Conservation (phyloP, 495 filamentous ascomycete genomes). For the Parachaetomium inaequale region DNA sequence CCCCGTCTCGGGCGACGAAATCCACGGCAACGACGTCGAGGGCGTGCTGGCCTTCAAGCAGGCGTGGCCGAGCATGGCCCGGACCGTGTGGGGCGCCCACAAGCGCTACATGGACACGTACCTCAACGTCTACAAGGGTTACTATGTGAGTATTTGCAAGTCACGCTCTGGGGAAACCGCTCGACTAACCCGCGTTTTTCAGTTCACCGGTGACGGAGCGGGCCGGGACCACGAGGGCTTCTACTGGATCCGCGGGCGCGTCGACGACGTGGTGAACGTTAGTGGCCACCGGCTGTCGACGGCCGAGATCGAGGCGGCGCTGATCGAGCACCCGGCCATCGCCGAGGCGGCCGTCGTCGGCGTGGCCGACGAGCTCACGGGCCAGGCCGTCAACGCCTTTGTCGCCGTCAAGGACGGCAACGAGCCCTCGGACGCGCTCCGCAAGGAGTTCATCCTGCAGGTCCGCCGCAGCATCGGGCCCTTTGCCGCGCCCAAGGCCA, state of each 20-base stretch:
- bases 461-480: constrained; percentile 96
- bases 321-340: constrained; percentile 84
- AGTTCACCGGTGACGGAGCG: constrained; percentile 98
- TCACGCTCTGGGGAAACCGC: neutral
- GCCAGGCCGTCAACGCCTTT: constrained; percentile 96
- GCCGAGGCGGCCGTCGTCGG: constrained; percentile 96
- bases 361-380: constrained; percentile 86
- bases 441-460: constrained; percentile 90
- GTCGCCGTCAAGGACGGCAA: constrained; percentile 87
- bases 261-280: constrained; percentile 98
- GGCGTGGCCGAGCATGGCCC: constrained; percentile 97
- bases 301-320: constrained; percentile 94
- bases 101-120: constrained; percentile 99
- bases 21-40: constrained; percentile 95
- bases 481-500: constrained; percentile 92
- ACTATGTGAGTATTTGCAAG: constrained; percentile 76
- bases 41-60: constrained; percentile 98
- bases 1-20: constrained; percentile 89
- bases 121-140: constrained; percentile 95
- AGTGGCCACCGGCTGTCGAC: constrained; percentile 94
- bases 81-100: constrained; percentile 97
- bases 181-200: constrained; percentile 32
- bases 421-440: constrained; percentile 72
- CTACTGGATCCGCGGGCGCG: constrained; percentile 99
- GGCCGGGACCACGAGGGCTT: constrained; percentile 97